phyloP scores from a whole-genome alignment of 192 early-diverging fungal species.

The Coemansia aciculifera region DNA sequence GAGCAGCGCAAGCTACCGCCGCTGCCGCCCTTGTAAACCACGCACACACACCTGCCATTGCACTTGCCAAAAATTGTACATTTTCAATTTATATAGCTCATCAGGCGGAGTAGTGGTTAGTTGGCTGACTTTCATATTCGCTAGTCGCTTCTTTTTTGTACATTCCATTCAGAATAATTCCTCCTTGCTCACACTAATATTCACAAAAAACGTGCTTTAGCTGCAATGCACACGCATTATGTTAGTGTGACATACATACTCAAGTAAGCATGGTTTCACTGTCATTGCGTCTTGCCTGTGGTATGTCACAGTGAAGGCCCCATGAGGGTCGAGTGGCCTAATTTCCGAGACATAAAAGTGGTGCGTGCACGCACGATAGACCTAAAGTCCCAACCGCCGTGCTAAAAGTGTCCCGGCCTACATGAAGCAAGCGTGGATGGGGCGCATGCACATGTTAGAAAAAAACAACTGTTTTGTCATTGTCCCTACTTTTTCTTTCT shows the following conservation, averaged over 20 bases:
- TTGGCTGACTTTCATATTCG: neutral
- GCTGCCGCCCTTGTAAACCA: slow-evolving; percentile 28
- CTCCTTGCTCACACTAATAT: neutral
- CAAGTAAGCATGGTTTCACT: neutral
- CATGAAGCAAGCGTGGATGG: neutral
- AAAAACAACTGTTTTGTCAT: neutral
- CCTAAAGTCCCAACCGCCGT: neutral
- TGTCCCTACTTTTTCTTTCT: neutral
- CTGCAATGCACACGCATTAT: neutral
- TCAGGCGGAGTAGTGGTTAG: neutral
- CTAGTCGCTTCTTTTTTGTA: neutral
- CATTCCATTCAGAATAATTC: neutral
- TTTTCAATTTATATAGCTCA: neutral
- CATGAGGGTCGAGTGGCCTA: neutral
- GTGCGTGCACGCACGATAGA: neutral
- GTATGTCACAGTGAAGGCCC: neutral
- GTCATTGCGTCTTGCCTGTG: neutral
- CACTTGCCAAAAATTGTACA: neutral
- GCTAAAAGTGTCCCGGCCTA: neutral
- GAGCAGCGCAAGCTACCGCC: slow-evolving; percentile 54
- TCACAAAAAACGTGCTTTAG: neutral
- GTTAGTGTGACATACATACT: neutral
- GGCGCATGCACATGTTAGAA: neutral
- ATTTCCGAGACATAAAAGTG: neutral
- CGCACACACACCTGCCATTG: neutral